These are phyloP conservation scores for Chalaropsis thielavioides DNA, from an alignment of 2,329 filamentous ascomycete genomes.

Conservation along the genomic window DNA sequence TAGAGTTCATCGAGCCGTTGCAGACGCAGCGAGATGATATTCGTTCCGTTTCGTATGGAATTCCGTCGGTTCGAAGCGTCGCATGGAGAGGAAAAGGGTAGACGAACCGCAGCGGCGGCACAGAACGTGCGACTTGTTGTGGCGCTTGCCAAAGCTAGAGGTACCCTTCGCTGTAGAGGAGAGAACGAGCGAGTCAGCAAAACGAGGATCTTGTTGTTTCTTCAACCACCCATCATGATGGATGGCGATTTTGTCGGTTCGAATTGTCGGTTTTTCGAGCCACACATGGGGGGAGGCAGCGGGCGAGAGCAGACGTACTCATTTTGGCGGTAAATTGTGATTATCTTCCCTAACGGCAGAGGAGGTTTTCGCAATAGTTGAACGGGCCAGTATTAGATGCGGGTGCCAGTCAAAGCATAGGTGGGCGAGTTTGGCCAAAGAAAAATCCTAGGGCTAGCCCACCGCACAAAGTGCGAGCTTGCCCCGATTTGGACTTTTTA, in stretches of 20 bases:
- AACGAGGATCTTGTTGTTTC: constrained; percentile 3
- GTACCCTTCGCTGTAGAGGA: constrained; percentile 39
- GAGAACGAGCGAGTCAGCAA: constrained; percentile 20
- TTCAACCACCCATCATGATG: constrained; percentile 5
- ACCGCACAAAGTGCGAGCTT: constrained; percentile 13
- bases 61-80: constrained; percentile 15
- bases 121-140: constrained; percentile 97
- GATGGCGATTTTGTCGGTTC: constrained; percentile 13
- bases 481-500: constrained; percentile 8
- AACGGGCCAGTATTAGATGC: constrained; percentile 16
- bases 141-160: constrained; percentile 49
- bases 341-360: constrained; percentile 18
- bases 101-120: constrained; percentile 95
- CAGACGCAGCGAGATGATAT: background rate
- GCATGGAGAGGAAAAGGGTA: background rate
- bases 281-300: constrained; percentile 4
- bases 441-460: constrained; percentile 16
- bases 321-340: constrained; percentile 37
- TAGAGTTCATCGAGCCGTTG: background rate
- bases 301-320: constrained; percentile 33
- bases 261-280: constrained; percentile 17
- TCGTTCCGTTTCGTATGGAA: constrained; percentile 12
- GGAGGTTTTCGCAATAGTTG: constrained; percentile 17
- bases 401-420: constrained; percentile 15
- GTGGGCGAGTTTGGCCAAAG: constrained; percentile 15